Conservation (phyloP, 352 stramenopile genomes). For the Globisporangium barbulae region DNA sequence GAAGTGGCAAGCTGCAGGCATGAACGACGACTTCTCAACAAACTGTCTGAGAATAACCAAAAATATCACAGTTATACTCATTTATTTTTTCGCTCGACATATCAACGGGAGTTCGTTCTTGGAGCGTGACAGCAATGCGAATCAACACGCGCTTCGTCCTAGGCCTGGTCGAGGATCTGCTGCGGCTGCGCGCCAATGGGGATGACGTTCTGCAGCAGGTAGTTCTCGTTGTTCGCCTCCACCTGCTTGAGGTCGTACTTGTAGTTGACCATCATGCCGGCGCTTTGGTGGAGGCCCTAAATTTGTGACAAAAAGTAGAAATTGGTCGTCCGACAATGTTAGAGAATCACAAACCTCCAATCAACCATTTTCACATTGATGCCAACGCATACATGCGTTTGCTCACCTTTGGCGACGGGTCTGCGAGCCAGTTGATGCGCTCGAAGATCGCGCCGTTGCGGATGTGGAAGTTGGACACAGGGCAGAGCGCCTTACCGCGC, state of each 20-base stretch:
- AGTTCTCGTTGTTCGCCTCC: conserved; percentile 82
- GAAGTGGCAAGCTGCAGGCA: not conserved
- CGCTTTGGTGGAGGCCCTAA: conserved; percentile 68
- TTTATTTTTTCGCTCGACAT: not conserved
- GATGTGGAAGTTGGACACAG: conserved; percentile 84
- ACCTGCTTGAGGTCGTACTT: conserved; percentile 78
- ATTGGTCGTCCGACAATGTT: not conserved
- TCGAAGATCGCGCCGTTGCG: conserved; percentile 85
- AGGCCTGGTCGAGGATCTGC: conserved; percentile 31
- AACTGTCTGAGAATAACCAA: not conserved
- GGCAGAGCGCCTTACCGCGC: conserved; percentile 74
- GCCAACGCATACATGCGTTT: not conserved
- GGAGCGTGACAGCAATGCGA: not conserved
- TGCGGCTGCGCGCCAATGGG: conserved; percentile 67
- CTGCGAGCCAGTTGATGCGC: conserved; percentile 80
- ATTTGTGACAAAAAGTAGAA: not conserved
- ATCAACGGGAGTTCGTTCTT: not conserved
- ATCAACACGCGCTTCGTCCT: not conserved
- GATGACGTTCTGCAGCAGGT: conserved; percentile 76
- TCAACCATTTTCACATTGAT: not conserved
- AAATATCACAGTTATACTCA: not conserved
- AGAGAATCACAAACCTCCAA: not conserved
- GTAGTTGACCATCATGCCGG: conserved; percentile 87
- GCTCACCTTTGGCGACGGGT: conserved; percentile 69
- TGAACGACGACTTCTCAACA: not conserved